Base-by-base conservation (phyloP, 2,329 filamentous ascomycete genomes). In the Fusarium secorum region DNA sequence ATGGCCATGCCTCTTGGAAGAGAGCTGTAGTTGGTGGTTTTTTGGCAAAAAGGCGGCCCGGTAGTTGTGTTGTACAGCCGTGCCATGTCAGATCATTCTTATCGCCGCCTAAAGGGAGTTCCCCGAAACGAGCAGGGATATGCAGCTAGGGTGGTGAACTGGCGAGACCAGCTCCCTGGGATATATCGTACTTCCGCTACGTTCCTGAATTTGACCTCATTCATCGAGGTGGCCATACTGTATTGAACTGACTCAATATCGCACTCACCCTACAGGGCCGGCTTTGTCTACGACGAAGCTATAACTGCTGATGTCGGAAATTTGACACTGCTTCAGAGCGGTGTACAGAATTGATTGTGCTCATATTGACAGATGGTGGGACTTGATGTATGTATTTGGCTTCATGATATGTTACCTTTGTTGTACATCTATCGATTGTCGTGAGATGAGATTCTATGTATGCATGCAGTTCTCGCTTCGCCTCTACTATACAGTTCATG, bases 81-180 rank as follows among this genome's bases (percentile, higher is more conserved):
- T 66, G 62, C 44, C 68, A 75, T 64, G 66, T 76, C 74, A 76
- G 74, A 76, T 76, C 74, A 76, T 76, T 65, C 74, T 76, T 76
- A 76, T 76, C 74, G 74, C 59, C 54, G 42, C 54, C 51, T 70
- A 54, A 69, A 66, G 54, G 60, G 68, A 68, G 66, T 54, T 60
- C 59, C 48, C 68, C 68, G 68, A 69, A 71, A 55, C 42, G 22
- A 61, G 36, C 63, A 70, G 53, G 68, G 68, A 57, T 71, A 35
- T 35, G 35, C 51, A 41, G n/a, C 63, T 52, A 39, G 62, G 62
- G 32, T 61, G 20, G 10, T 32, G 24, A 8, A 24, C 44, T 44
- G 56, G 30, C 28, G 53, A 71, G 46, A 69, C 49, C 44, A 46
- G 44, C 35, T 46, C 52, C 41, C 36, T 59, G 52, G 30, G 30